Percentiles rank a stretch among this genome's conserved stretches.
Evolutionary conservation across 495 filamentous ascomycete species (phyloP).

Genomic region (Jackrogersella multiformis): DNA sequence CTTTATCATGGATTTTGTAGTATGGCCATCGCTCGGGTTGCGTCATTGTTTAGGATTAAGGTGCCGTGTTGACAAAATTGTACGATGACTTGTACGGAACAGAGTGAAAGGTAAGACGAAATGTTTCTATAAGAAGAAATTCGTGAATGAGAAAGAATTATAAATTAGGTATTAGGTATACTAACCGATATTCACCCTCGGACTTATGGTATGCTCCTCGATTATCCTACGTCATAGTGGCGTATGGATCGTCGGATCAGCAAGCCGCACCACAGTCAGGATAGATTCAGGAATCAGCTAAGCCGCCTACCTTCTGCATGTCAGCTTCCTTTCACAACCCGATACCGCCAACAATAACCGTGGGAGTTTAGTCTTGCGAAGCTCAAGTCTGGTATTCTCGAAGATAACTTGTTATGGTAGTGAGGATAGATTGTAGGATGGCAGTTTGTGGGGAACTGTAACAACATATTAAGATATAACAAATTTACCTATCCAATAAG

Average conservation of each 20-base stretch:
- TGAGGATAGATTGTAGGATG: too few species aligned
- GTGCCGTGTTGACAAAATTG: background rate
- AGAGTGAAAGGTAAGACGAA: background rate
- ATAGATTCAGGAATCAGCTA: background rate
- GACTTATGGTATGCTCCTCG: too few species aligned
- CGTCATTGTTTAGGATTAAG: background rate
- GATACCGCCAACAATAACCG: too few species aligned
- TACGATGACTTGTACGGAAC: background rate
- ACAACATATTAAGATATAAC: too few species aligned
- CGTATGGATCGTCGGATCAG: background rate
- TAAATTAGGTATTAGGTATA: too few species aligned
- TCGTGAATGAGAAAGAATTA: too few species aligned
- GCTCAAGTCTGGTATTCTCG: background rate
- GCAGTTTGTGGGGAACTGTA: background rate
- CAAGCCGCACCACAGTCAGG: too few species aligned
- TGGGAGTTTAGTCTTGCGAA: background rate
- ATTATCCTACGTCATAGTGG: background rate
- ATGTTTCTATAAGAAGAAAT: background rate
- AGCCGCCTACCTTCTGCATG: background rate
- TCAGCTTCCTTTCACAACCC: background rate
- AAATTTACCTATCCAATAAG: too few species aligned
- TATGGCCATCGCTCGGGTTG: background rate
- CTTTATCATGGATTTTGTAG: conserved; percentile 9
- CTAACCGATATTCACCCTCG: too few species aligned
- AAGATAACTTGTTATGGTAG: too few species aligned